Conservation (phyloP, 2,329 filamentous ascomycete species). For the Dactylellina sp. region DNA sequence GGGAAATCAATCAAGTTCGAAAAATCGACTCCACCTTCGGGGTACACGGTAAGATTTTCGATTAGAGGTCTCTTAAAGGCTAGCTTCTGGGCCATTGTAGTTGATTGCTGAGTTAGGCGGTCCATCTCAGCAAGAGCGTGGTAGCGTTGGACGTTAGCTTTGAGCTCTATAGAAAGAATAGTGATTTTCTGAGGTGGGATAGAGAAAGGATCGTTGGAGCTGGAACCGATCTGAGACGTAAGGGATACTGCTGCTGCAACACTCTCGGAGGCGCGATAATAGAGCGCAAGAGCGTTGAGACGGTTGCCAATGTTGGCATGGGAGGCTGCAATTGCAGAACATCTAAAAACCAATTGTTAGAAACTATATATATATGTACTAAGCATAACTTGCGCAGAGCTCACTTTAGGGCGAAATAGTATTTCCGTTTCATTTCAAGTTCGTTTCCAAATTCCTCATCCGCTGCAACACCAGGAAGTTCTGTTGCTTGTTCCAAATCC, state of each 20-base stretch:
- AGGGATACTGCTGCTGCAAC: conserved; percentile 65
- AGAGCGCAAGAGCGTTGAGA: conserved; percentile 85
- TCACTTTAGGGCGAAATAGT: conserved; percentile 89
- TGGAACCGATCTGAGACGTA: conserved; percentile 63
- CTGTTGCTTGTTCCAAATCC: conserved; percentile 88
- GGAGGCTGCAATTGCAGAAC: conserved; percentile 84
- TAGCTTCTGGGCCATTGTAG: conserved; percentile 66
- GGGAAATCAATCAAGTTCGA: conserved; percentile 87
- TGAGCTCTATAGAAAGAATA: conserved; percentile 73
- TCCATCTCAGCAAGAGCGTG: conserved; percentile 87
- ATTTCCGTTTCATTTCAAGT: conserved; percentile 80
- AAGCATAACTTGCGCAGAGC: background rate
- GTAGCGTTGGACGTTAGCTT: conserved; percentile 79
- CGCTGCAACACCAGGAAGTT: conserved; percentile 87
- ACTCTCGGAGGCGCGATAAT: conserved; percentile 74
- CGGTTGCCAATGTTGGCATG: conserved; percentile 79
- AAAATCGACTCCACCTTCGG: conserved; percentile 76
- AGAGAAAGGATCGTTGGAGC: conserved; percentile 74
- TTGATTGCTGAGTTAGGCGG: conserved; percentile 42
- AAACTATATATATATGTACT: background rate
- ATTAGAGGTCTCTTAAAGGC: conserved; percentile 73
- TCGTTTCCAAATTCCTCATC: conserved; percentile 81
- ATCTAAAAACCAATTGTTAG: conserved; percentile 70
- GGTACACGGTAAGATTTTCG: conserved; percentile 80
- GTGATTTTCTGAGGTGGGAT: conserved; percentile 72